These are phyloP conservation scores for Pistacia atlantica DNA, from an alignment of 345 rosid species.

Conservation along the genomic window DNA sequence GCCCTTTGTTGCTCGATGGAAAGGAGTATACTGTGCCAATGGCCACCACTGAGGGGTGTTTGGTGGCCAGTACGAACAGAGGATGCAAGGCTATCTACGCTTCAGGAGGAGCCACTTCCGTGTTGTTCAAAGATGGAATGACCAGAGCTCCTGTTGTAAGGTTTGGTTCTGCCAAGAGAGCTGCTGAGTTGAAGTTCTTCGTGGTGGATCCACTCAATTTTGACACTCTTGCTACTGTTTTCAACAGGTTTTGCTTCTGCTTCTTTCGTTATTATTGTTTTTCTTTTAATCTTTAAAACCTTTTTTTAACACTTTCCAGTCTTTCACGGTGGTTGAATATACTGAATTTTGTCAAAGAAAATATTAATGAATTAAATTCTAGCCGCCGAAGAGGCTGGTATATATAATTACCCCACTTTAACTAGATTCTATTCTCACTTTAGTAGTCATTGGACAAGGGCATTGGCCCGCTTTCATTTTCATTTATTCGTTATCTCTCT, in stretches of 20 bases:
- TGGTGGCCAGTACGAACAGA: constrained; percentile 61
- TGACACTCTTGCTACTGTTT: constrained; percentile 37
- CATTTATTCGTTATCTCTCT: neutral
- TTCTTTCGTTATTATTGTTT: neutral
- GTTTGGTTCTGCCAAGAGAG: constrained; percentile 42
- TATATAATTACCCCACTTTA: too few relatives aligned
- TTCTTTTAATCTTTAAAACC: neutral
- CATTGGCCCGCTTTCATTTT: neutral
- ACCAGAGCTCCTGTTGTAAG: constrained; percentile 55
- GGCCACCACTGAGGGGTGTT: constrained; percentile 63
- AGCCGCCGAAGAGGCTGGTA: too few relatives aligned
- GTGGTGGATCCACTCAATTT: constrained; percentile 44
- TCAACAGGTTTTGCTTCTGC: constrained; percentile 33
- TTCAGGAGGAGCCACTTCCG: constrained; percentile 45
- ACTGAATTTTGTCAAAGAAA: too few relatives aligned
- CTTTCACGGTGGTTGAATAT: too few relatives aligned
- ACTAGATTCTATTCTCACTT: too few relatives aligned
- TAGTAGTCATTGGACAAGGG: neutral
- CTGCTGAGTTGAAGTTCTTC: constrained; percentile 42
- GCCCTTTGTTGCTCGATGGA: constrained; percentile 54
- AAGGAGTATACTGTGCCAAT: constrained; percentile 47
- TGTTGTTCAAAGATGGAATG: constrained; percentile 44
- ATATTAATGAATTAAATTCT: too few relatives aligned
- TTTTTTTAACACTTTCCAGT: neutral
- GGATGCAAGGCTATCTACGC: constrained; percentile 54